These are phyloP conservation scores for Puccinellia tenuiflora DNA, from an alignment of 176 grass and related monocot species.

Conservation along the genomic window DNA sequence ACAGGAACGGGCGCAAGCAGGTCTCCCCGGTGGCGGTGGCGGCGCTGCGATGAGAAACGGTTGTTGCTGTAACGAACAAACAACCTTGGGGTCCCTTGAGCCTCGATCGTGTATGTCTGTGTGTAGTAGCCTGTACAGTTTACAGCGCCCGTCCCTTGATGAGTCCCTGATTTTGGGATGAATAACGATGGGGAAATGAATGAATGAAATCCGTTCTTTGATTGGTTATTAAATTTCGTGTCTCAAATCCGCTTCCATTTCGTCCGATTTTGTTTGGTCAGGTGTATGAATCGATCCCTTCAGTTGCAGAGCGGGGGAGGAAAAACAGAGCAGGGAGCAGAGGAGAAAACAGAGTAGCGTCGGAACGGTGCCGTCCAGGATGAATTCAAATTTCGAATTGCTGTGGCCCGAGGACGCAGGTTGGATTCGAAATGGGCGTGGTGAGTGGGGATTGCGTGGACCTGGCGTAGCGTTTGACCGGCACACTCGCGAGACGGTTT, in stretches of 20 bases:
- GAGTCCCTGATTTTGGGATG: neutral
- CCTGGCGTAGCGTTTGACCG: neutral
- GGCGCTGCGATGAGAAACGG: neutral
- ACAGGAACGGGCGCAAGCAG: neutral
- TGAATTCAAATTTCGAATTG: neutral
- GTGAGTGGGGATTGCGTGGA: neutral
- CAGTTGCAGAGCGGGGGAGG: neutral
- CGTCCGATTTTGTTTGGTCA: too few species aligned
- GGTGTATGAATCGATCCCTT: too few species aligned
- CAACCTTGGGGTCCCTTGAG: too few species aligned
- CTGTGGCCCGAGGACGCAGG: neutral
- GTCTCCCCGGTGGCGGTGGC: neutral
- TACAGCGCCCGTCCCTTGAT: neutral
- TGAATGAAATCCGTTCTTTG: constrained; percentile 20
- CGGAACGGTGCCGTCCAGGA: neutral
- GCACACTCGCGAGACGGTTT: neutral
- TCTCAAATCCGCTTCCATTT: neutral
- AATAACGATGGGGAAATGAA: neutral
- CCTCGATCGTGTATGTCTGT: neutral
- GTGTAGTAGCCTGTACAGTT: neutral
- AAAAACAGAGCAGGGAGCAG: neutral
- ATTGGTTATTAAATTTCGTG: neutral
- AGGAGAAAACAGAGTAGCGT: neutral
- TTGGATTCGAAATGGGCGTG: neutral
- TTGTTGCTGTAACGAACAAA: too few species aligned